phyloP scores from a whole-genome alignment of 768 basidiomycete species.

The Serendipita vermifera region DNA sequence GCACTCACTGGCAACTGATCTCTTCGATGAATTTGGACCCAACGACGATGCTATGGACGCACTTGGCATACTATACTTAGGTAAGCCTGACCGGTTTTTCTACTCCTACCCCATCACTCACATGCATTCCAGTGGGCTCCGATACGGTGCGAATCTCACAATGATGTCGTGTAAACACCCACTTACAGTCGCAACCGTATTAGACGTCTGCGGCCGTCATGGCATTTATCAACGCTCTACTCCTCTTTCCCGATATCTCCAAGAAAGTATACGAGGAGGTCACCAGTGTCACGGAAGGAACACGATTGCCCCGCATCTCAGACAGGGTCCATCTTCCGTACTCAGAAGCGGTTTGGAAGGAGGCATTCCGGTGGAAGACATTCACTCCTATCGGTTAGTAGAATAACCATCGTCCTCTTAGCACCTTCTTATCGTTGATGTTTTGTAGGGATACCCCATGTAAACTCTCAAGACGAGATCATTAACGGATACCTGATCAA shows the following conservation, averaged over 20 bases:
- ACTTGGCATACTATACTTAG: not conserved
- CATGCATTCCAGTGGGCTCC: not conserved
- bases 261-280: not conserved
- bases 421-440: too few relatives aligned
- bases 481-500: conserved; percentile 14
- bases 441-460: conserved; percentile 2
- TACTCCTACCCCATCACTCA: not conserved
- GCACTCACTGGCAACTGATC: conserved; percentile 2
- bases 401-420: not conserved
- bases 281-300: not conserved
- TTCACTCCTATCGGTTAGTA: conserved; percentile 15
- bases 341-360: conserved; percentile 14
- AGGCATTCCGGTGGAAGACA: conserved; percentile 16
- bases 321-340: conserved; percentile 16
- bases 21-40: conserved; percentile 2
- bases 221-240: not conserved
- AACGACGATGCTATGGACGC: not conserved
- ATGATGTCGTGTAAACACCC: not conserved
- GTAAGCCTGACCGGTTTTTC: not conserved
- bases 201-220: not conserved
- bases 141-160: not conserved
- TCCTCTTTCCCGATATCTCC: not conserved
- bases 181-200: not conserved
- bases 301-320: conserved; percentile 3
- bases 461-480: conserved; percentile 8